Evolutionary conservation across 2,329 filamentous ascomycete genomes (phyloP), one percentile per base, ranked within the genome.

Genomic region (Calonectria pseudoreteaudii): DNA sequence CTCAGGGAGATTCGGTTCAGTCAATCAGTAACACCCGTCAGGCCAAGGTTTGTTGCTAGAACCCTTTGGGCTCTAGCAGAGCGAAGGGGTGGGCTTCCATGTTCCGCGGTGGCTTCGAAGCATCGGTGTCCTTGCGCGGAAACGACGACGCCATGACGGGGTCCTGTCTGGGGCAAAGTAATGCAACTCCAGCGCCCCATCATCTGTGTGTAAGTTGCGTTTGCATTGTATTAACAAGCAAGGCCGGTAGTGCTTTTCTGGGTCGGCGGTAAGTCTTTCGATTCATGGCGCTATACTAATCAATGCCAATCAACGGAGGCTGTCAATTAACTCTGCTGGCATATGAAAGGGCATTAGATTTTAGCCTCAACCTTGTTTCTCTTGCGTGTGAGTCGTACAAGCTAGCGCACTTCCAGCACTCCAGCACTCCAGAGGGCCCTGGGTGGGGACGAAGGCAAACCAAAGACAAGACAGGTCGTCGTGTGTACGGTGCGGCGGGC

Each of bases 211-310:
- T 65, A 65, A 31, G 38, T 65, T 65, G 18, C n/a, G 66, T 62
- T 62, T 69, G 41, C 66, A 36, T 62, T 62, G 66, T 69, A 64
- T 62, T 62, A 30, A n/a, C 41, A 28, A 62, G 34, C 23, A 23
- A 36, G 36, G 10, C 28, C 58, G 31, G 50, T 44, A 31, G 66
- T 53, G 52, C 38, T 49, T 31, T 18, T 26, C 52, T 47, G 44
- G 36, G 36, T 23, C 36, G n/a, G 23, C 23, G 44, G 44, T 31
- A 31, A 44, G 30, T n/a, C 52, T 60, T 34, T 31, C 50, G 50
- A 58, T 23, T 65, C 20, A 65, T 47, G 60, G 41, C 16, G 38
- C 60, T 31, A 65, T 65, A 49, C 41, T 65, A 65, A 65, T 65
- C 60, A 65, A 65, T 65, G 38, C 41, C 60, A 65, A 41, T 65